Evolutionary conservation across 257 asterid species (phyloP), one percentile per base, ranked within the genome.

Genomic region (Ehretia macrophylla): DNA sequence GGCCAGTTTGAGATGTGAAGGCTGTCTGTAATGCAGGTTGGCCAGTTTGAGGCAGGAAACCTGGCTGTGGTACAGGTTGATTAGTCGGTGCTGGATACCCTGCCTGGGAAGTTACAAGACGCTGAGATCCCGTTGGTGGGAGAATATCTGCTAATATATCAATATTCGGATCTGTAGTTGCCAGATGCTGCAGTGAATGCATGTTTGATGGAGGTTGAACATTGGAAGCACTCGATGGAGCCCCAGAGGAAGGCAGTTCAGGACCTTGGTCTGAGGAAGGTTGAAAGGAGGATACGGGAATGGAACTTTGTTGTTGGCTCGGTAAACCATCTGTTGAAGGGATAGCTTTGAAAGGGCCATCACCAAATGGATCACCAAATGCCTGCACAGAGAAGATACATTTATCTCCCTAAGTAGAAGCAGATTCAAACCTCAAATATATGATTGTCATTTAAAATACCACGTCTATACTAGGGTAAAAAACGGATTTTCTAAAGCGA

Each of bases 121-220:
- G 67, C 21, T 79, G 75, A 51, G 84, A 72, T 60, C 71, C 84
- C 46, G 95, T 75, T 20, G 87, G 92, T 19, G 95, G 99, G 55
- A 93, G 96, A 73, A 93, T 89, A 75, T 86, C 96, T 0, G 95
- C 99, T 76, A 93, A 82, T 71, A 93, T 83, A 73, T 93, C 97
- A 67, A 83, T 38, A 37, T 86, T 87, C 17, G 66, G 77, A 71
- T 46, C 58, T 39, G 76, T 56, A 38, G 72, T 67, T 42, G 95
- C 69, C 11, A 74, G 58, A 65, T 82, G 88, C 50, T 81, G 84
- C 39, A 59, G 20, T 60, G 68, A 68, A 44, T 77, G 88, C 39
- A 72, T 40, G 74, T 56, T 58, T 32, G 81, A 69, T 52, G 67
- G 32, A 68, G 77, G 76, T 38, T 70, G 80, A 64, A 56, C 71